phyloP scores from a whole-genome alignment of 179 eudicot species.

The Pouteria campechiana region DNA sequence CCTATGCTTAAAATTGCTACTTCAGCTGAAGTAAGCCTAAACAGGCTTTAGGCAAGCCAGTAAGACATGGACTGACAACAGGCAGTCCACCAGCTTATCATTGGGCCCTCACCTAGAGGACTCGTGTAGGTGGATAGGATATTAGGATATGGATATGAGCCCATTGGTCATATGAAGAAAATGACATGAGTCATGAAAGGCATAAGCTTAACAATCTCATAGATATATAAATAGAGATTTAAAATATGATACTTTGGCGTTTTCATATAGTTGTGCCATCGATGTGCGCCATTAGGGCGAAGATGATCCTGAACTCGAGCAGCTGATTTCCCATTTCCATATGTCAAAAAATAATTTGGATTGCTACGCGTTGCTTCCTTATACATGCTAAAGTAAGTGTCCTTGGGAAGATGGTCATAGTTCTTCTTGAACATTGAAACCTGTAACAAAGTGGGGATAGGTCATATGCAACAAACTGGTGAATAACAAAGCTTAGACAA shows the following conservation, averaged over 20 bases:
- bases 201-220: neutral
- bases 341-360: slow-evolving; percentile 80
- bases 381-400: slow-evolving; percentile 75
- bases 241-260: slow-evolving; percentile 53
- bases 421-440: slow-evolving; percentile 86
- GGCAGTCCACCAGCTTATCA: too few relatives aligned
- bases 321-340: slow-evolving; percentile 91
- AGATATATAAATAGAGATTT: neutral
- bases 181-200: neutral
- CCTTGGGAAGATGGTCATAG: slow-evolving; percentile 79
- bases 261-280: slow-evolving; percentile 93
- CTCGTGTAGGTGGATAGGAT: too few relatives aligned
- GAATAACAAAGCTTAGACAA: too few relatives aligned
- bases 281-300: slow-evolving; percentile 94
- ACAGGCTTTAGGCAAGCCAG: too few relatives aligned
- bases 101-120: too few relatives aligned
- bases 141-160: neutral
- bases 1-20: too few relatives aligned
- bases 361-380: slow-evolving; percentile 85
- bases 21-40: too few relatives aligned
- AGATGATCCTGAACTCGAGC: slow-evolving; percentile 71
- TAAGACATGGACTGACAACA: too few relatives aligned
- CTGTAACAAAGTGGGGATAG: slow-evolving; percentile 12
- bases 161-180: neutral
- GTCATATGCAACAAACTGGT: too few relatives aligned